These are phyloP conservation scores for Saussurea involucrata DNA, from an alignment of 129 eudicot genomes.

Conservation along the genomic window DNA sequence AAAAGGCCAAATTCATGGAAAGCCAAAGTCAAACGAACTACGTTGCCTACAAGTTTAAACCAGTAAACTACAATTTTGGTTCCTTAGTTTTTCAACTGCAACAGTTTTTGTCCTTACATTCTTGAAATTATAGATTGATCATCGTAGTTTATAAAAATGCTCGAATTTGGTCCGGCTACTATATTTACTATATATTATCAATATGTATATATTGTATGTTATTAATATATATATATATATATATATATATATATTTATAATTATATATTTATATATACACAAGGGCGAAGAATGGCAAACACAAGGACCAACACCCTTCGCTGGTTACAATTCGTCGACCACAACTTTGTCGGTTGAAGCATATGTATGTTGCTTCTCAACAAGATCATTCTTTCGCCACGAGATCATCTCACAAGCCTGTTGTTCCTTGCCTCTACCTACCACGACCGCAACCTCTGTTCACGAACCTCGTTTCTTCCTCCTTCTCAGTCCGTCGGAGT, in stretches of 20 bases:
- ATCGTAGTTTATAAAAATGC: neutral
- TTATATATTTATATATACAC: too few species aligned
- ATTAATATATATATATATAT: too few species aligned
- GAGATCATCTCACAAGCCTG: neutral
- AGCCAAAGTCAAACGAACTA: neutral
- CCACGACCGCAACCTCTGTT: neutral
- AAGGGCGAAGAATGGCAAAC: neutral
- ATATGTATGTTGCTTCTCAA: neutral
- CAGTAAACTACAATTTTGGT: neutral
- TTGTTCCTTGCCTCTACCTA: neutral
- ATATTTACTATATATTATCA: too few species aligned
- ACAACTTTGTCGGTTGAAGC: neutral
- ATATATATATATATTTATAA: too few species aligned
- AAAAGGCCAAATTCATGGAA: neutral
- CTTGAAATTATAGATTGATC: too few species aligned
- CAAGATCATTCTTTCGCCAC: neutral
- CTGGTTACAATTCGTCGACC: neutral
- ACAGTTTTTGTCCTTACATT: neutral
- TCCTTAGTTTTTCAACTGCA: neutral
- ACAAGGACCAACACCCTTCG: neutral
- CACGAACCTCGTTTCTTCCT: neutral
- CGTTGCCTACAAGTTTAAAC: neutral
- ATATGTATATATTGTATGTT: neutral
- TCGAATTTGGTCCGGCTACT: neutral
- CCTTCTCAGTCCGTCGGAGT: neutral